phyloP scores from a whole-genome alignment of 352 stramenopile genomes.

The Pythium aquatile region DNA sequence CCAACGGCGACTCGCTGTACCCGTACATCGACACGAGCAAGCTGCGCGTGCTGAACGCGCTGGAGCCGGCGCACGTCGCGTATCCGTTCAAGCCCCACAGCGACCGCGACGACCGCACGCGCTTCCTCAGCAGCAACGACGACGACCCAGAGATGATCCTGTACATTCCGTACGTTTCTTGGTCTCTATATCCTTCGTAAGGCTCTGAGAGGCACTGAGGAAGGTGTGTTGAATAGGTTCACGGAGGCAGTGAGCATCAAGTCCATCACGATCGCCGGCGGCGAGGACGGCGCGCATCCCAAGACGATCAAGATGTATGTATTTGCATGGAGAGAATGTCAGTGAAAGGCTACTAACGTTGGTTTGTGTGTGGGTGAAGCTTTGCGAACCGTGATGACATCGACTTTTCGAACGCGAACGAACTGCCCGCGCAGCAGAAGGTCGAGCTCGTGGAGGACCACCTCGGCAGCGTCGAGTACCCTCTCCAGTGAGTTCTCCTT shows the following conservation, averaged over 20 bases:
- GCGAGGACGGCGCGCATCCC: conserved; percentile 73
- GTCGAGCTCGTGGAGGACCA: conserved; percentile 77
- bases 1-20: conserved; percentile 77
- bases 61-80: conserved; percentile 51
- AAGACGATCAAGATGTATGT: conserved; percentile 79
- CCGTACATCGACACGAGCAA: conserved; percentile 88
- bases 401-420: conserved; percentile 80
- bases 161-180: conserved; percentile 55
- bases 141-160: conserved; percentile 85
- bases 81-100: conserved; percentile 85
- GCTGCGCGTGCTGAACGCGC: conserved; percentile 73
- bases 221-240: conserved; percentile 36
- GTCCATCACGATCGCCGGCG: conserved; percentile 84
- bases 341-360: background rate
- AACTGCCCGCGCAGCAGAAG: conserved; percentile 72
- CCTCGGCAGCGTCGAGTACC: conserved; percentile 66
- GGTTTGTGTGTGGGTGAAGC: conserved; percentile 30
- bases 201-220: background rate
- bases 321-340: background rate
- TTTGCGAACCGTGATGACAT: conserved; percentile 83
- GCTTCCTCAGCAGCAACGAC: conserved; percentile 73
- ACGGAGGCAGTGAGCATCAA: conserved; percentile 88
- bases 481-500: conserved; percentile 51
- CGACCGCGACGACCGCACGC: conserved; percentile 62
- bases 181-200: background rate